Conservation (phyloP, 2,329 filamentous ascomycete species). For the Blastomyces parvus region DNA sequence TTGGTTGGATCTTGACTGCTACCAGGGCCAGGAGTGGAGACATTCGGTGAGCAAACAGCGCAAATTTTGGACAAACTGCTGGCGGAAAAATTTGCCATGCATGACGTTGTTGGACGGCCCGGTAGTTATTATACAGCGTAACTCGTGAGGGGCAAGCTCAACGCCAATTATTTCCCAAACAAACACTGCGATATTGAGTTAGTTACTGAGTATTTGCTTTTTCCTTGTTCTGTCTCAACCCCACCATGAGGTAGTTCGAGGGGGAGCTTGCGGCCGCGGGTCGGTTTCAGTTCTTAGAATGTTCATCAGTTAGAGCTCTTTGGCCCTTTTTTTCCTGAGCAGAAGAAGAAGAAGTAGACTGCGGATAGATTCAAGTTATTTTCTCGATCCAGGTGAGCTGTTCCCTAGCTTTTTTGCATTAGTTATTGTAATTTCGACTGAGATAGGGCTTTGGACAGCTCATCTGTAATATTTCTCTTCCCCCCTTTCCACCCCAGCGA, state of each 20-base stretch:
- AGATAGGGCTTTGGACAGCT: no score
- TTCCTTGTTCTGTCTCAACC: background rate
- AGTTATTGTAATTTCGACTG: background rate
- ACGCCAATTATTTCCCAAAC: no score
- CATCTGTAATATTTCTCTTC: no score
- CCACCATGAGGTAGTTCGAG: background rate
- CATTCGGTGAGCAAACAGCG: background rate
- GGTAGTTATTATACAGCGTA: no score
- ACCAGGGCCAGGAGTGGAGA: background rate
- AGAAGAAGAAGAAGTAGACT: background rate
- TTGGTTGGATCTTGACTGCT: background rate
- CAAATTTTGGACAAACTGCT: background rate
- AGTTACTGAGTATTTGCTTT: background rate
- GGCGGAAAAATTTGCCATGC: conserved; percentile 4
- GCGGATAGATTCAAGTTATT: background rate
- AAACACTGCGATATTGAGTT: background rate
- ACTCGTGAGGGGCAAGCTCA: background rate
- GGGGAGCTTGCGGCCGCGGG: background rate
- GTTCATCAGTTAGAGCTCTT: background rate
- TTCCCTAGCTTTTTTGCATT: no score
- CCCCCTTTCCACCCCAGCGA: no score
- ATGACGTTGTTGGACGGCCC: background rate
- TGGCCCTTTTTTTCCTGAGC: no score
- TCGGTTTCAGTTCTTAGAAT: background rate
- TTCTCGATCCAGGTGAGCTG: no score